A percentile compares a stretch with the other conserved stretches of the same genome.
Conservation (phyloP, 371 early-diverging fungal species). For the Zychaea mexicana region DNA sequence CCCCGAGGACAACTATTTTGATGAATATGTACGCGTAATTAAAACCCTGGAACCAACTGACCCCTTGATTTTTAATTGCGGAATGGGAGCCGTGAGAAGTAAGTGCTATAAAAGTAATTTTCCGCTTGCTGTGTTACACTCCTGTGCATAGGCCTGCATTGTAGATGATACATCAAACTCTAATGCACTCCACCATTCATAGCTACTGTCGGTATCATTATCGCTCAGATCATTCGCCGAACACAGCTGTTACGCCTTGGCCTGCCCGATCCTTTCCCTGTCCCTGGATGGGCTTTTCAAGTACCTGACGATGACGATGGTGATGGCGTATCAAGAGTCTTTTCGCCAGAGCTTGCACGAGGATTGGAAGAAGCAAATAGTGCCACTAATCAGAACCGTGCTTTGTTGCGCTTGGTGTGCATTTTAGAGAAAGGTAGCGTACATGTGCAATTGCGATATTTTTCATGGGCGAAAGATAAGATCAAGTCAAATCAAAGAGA, state of each 20-base stretch:
- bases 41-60: slow-evolving; percentile 47
- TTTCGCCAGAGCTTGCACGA: slow-evolving; percentile 31
- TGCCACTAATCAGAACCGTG: slow-evolving; percentile 48
- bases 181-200: background rate
- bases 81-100: slow-evolving; percentile 75
- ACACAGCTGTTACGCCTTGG: slow-evolving; percentile 53
- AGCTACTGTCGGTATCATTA: slow-evolving; percentile 71
- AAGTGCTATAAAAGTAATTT: no score
- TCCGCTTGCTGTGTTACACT: no score
- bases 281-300: slow-evolving; percentile 37
- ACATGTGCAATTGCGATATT: background rate
- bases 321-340: slow-evolving; percentile 6
- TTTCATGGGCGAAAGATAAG: background rate
- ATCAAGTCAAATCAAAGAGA: background rate
- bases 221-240: slow-evolving; percentile 61
- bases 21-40: slow-evolving; percentile 67
- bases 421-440: slow-evolving; percentile 59
- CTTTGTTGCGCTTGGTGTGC: slow-evolving; percentile 56
- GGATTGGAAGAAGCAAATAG: slow-evolving; percentile 52
- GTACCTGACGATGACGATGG: background rate
- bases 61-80: slow-evolving; percentile 74
- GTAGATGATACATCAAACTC: no score
- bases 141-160: no score
- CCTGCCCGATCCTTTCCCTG: slow-evolving; percentile 47
- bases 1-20: slow-evolving; percentile 71